These are phyloP conservation scores for Keithomyces neogunnii DNA, from an alignment of 2,329 filamentous ascomycete genomes.

Conservation along the genomic window DNA sequence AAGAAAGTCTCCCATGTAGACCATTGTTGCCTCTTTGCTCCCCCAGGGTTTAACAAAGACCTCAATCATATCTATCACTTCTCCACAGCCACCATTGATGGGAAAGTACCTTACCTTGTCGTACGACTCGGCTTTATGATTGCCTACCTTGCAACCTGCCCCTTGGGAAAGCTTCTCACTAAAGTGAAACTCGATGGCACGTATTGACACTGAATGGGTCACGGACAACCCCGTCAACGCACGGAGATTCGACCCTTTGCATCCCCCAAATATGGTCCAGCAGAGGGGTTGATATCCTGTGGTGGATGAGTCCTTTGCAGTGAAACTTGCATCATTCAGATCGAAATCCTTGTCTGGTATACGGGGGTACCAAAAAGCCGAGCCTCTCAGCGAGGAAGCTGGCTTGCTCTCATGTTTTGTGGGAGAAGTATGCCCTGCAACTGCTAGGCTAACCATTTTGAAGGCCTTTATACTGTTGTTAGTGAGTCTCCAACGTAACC, in stretches of 20 bases:
- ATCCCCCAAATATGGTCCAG: background rate
- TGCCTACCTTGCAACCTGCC: background rate
- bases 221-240: background rate
- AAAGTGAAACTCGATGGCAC: background rate
- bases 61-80: background rate
- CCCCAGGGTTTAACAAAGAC: background rate
- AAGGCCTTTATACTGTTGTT: background rate
- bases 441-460: background rate
- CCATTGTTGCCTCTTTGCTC: background rate
- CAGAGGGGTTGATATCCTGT: background rate
- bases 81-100: background rate
- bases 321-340: background rate
- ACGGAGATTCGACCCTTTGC: background rate
- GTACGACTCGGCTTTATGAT: background rate
- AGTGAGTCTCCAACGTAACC: background rate
- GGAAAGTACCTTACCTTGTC: background rate
- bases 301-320: background rate
- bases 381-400: background rate
- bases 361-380: background rate
- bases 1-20: background rate
- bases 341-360: background rate
- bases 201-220: background rate
- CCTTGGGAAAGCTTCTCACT: background rate
- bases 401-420: background rate
- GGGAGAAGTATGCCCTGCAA: background rate